Evolutionary conservation across 2,329 filamentous ascomycete species (phyloP), one percentile per base, ranked within the genome.

Genomic region (Cyclaneusma minus): DNA sequence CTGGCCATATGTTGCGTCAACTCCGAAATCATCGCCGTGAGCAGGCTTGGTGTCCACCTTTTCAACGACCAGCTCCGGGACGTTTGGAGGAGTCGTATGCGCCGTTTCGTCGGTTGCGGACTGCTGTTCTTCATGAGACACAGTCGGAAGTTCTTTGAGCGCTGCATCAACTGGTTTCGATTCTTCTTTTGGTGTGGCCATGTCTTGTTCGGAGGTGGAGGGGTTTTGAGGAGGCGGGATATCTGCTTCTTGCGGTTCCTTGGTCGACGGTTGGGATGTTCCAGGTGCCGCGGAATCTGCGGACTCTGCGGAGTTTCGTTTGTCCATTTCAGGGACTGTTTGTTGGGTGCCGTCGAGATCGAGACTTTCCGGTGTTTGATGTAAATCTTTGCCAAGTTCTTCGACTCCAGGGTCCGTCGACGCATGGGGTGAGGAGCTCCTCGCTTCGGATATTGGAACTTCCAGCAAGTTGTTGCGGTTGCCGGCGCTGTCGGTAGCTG

Each of bases 381-480:
- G n/a, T n/a, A n/a, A n/a, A n/a, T n/a, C n/a, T n/a, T n/a, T n/a
- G n/a, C n/a, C n/a, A n/a, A n/a, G n/a, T n/a, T n/a, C n/a, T n/a
- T n/a, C n/a, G n/a, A n/a, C n/a, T n/a, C n/a, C n/a, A n/a, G n/a
- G n/a, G n/a, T n/a, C n/a, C n/a, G n/a, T n/a, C n/a, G n/a, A n/a
- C n/a, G n/a, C n/a, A n/a, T n/a, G n/a, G n/a, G n/a, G n/a, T n/a
- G n/a, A n/a, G n/a, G n/a, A n/a, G n/a, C n/a, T n/a, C n/a, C n/a
- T n/a, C n/a, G n/a, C n/a, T n/a, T n/a, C n/a, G n/a, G n/a, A 11
- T 8, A 33, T 10, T 13, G 43, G 43, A 8, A 56, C 50, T 16
- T 47, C 36, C 12, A 65, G 40, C 23, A 63, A 40, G 37, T 68
- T 69, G 48, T 68, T 68, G 35, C 51, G 48, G 39, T 66, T 65